phyloP scores from a whole-genome alignment of 2,329 filamentous ascomycete species.

The Colletotrichum orbiculare region DNA sequence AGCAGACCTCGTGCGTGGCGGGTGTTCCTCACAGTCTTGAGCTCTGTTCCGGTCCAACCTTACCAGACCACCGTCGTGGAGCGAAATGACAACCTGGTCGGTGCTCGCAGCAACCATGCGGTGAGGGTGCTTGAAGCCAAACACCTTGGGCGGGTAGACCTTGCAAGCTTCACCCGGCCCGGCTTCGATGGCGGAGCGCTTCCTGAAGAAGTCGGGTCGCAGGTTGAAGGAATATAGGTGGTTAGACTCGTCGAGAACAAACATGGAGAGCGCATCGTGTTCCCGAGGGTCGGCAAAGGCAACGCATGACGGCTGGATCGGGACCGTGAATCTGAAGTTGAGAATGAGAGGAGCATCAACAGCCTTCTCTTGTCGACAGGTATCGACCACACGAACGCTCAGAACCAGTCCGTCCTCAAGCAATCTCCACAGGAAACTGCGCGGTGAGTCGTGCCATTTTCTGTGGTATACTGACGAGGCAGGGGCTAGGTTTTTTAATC shows the following conservation, averaged over 20 bases:
- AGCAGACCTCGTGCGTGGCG: neutral
- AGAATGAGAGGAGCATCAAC: slow-evolving; percentile 80
- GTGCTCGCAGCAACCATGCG: slow-evolving; percentile 80
- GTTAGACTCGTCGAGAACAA: slow-evolving; percentile 81
- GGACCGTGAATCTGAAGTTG: slow-evolving; percentile 79
- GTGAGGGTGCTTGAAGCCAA: slow-evolving; percentile 83
- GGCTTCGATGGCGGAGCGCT: slow-evolving; percentile 74
- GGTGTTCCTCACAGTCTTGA: slow-evolving; percentile 55
- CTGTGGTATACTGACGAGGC: slow-evolving; percentile 89
- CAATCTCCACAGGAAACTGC: slow-evolving; percentile 91
- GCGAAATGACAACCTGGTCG: slow-evolving; percentile 80
- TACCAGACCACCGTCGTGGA: slow-evolving; percentile 82
- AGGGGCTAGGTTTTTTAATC: slow-evolving; percentile 77
- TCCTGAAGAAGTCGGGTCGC: slow-evolving; percentile 83
- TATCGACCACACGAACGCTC: slow-evolving; percentile 85
- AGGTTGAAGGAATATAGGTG: slow-evolving; percentile 87
- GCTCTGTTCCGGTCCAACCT: slow-evolving; percentile 71
- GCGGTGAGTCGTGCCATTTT: slow-evolving; percentile 78
- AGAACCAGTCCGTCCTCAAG: slow-evolving; percentile 82
- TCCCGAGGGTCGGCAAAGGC: slow-evolving; percentile 84
- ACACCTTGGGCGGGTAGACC: slow-evolving; percentile 75
- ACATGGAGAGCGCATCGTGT: slow-evolving; percentile 81
- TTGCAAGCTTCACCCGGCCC: slow-evolving; percentile 83
- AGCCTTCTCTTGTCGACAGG: slow-evolving; percentile 75
- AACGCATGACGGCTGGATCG: slow-evolving; percentile 81